Evolutionary conservation across 352 stramenopile genomes (phyloP).

Genomic region (Globisporangium mamillatum): DNA sequence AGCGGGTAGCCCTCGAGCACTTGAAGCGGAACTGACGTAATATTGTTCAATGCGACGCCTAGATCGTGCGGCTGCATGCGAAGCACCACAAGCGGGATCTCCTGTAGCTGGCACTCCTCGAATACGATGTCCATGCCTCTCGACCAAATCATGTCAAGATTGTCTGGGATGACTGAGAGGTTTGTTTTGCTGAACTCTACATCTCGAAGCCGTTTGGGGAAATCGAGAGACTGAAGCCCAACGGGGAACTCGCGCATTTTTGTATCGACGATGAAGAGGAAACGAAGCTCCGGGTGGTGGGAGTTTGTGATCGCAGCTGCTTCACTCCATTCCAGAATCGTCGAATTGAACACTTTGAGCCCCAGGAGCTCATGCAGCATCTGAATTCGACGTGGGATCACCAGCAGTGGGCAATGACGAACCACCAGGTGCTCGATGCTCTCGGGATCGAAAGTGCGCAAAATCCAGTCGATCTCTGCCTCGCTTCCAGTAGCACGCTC

Average conservation of each 20-base stretch:
- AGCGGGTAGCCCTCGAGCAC: not conserved
- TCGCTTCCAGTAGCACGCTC: slow-evolving; percentile 10
- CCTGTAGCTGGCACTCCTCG: slow-evolving; percentile 11
- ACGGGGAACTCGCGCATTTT: slow-evolving; percentile 11
- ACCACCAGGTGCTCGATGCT: slow-evolving; percentile 23
- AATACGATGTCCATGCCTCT: slow-evolving; percentile 5
- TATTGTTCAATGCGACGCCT: slow-evolving; percentile 5
- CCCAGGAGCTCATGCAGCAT: slow-evolving; percentile 19
- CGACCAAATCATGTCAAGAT: slow-evolving; percentile 6
- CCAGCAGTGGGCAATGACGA: slow-evolving; percentile 22
- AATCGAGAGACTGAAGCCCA: slow-evolving; percentile 1
- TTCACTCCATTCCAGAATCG: slow-evolving; percentile 20
- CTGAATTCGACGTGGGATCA: slow-evolving; percentile 18
- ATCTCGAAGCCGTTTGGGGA: slow-evolving; percentile 7
- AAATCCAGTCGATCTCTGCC: slow-evolving; percentile 14
- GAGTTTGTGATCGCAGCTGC: slow-evolving; percentile 6
- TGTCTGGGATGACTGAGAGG: slow-evolving; percentile 1
- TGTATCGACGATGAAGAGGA: slow-evolving; percentile 11
- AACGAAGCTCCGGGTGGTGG: slow-evolving; percentile 11
- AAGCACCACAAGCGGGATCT: slow-evolving; percentile 1
- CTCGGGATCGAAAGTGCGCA: slow-evolving; percentile 13
- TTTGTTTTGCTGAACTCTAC: slow-evolving; percentile 13
- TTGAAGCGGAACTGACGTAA: not conserved
- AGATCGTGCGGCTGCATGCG: slow-evolving; percentile 1
- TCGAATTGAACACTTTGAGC: slow-evolving; percentile 31